A percentile compares a stretch with the other conserved stretches of the same genome.
Conservation (phyloP, 2,329 filamentous ascomycete genomes). For the Verticillium longisporum region DNA sequence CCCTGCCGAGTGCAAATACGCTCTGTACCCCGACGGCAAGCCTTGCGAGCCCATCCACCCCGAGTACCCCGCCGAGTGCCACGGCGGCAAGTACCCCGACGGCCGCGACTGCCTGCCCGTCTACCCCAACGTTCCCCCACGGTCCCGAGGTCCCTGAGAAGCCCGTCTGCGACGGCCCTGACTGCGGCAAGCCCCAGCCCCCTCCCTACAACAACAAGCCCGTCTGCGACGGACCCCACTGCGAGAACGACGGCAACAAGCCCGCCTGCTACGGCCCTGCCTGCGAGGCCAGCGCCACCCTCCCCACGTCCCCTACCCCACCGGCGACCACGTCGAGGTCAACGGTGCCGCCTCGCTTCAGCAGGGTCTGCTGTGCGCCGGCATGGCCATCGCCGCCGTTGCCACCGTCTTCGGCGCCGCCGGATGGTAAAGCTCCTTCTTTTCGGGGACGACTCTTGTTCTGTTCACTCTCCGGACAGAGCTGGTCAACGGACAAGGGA, state of each 20-base stretch:
- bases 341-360: conserved; percentile 2
- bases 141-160: neutral
- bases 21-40: neutral
- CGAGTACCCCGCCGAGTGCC: neutral
- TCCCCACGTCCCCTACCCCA: neutral
- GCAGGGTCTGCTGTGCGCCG: neutral
- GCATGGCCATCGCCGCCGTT: conserved; percentile 1
- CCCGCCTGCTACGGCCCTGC: neutral
- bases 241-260: neutral
- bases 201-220: neutral
- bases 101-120: neutral
- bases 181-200: no score
- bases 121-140: neutral
- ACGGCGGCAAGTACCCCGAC: neutral
- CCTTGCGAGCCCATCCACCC: neutral
- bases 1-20: neutral
- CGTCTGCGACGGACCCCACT: neutral
- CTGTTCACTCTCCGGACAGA: neutral
- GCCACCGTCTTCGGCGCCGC: conserved; percentile 5
- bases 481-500: neutral
- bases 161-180: neutral
- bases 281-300: neutral
- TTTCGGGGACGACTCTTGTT: neutral
- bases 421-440: neutral
- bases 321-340: conserved; percentile 4